phyloP scores from a whole-genome alignment of 139 green algal genomes.

The Chlorella sp. region DNA sequence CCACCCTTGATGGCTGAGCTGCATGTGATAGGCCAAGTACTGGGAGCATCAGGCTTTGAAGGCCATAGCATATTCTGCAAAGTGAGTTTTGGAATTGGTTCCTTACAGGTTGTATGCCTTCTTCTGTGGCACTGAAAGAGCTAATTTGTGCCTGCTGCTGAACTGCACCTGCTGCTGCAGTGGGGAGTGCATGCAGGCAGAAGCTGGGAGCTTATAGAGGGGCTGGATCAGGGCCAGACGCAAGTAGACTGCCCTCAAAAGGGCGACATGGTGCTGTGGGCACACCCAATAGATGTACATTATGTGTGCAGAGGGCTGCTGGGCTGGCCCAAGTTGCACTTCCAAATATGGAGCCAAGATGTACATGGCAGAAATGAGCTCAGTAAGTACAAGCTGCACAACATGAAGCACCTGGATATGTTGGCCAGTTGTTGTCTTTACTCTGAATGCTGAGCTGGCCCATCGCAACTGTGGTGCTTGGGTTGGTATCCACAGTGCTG shows the following conservation, averaged over 20 bases:
- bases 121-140: constrained; percentile 6
- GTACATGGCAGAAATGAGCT: constrained; percentile 61
- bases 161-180: constrained; percentile 28
- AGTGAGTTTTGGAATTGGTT: constrained; percentile 25
- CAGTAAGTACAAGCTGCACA: no score
- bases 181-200: constrained; percentile 49
- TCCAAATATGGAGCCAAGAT: constrained; percentile 75
- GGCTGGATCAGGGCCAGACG: constrained; percentile 57
- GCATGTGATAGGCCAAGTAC: constrained; percentile 61
- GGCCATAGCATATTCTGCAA: constrained; percentile 67
- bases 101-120: no score
- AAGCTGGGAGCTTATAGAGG: constrained; percentile 70
- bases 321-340: constrained; percentile 75
- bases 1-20: constrained; percentile 79
- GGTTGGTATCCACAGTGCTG: no score
- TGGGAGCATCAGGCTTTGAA: constrained; percentile 49
- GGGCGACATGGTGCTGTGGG: constrained; percentile 59
- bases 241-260: constrained; percentile 47
- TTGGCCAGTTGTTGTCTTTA: no score
- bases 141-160: background rate
- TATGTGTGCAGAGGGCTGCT: constrained; percentile 52
- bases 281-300: constrained; percentile 72
- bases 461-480: no score
- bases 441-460: no score
- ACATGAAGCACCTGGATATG: no score